Base-by-base conservation (phyloP, 192 early-diverging fungal genomes). In the Thamnidium elegans region DNA sequence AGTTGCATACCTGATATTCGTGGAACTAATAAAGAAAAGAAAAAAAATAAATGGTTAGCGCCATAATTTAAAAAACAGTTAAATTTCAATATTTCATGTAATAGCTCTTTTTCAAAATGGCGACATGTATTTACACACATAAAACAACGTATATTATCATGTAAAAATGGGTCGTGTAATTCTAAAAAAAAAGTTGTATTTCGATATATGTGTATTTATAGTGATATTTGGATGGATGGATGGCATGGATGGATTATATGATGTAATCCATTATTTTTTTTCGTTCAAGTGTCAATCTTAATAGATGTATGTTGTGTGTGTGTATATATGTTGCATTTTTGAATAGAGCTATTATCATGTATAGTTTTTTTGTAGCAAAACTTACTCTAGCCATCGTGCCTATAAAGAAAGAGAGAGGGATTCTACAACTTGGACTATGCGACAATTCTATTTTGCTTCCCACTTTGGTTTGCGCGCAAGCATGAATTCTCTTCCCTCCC, bases 1-100 rank as follows among this genome's bases (percentile, higher is more conserved):
- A 6, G 36, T 39, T 39, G 36, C 36, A 39, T 39, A 39, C 36
- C 81, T 92, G 82, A 64, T 64, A 64, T 64, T 64, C 63, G 51
- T 19, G 19, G 51, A 64, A 64, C 63, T 64, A 54, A 20, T 9
- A 10, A 13, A 15, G 19, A 5, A 47, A 47, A 17, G 46, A 19
- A 14, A 48, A 13, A 1, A 10, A 61, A 31, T 9, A 39, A 39
- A 39, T 39, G 36, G 46, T 48, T 48, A 48, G 15, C 15, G 15
- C 13, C 46, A 17, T 19, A 4, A 48, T 48, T 48, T 13, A 48
- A 15, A 15, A 9, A 39, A 39, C 26, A 26, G 26, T 26, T 26
- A 26, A 1, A 26, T 2, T 26, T 26, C 26, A 26, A 26, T 3
- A 26, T 26, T 26, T 26, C 26, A 26, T 26, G 26, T 39, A 39